Conservation (phyloP, 208 protist genomes). For the Trypanosoma conorhini region DNA sequence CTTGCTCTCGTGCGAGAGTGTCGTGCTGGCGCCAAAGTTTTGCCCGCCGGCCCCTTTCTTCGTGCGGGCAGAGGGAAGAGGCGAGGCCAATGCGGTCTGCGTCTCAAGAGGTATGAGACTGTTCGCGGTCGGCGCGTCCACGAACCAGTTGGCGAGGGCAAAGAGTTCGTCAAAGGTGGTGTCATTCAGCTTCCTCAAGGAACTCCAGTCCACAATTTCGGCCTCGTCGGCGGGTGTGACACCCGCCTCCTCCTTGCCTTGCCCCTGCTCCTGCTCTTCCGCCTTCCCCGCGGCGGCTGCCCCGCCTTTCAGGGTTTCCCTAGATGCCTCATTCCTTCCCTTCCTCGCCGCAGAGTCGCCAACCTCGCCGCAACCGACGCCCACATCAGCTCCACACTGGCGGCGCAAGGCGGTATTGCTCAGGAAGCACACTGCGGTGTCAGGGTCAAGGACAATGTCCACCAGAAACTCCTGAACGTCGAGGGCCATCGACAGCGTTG, state of each 20-base stretch:
- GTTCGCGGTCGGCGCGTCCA: conserved; percentile 77
- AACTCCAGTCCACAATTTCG: conserved; percentile 9
- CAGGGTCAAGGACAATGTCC: conserved; percentile 70
- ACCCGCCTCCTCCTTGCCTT: conserved; percentile 9
- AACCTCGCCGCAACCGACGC: conserved; percentile 26
- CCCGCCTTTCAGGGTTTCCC: neutral
- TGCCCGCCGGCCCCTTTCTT: neutral
- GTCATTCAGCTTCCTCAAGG: conserved; percentile 57
- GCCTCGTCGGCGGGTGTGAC: conserved; percentile 1
- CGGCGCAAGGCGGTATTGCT: conserved; percentile 55
- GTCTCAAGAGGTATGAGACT: conserved; percentile 46
- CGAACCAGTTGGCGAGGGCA: conserved; percentile 74
- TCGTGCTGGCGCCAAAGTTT: neutral
- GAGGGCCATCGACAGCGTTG: conserved; percentile 66
- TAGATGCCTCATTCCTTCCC: neutral
- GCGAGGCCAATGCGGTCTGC: neutral
- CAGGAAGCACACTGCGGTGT: conserved; percentile 68
- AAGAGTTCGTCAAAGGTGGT: conserved; percentile 78
- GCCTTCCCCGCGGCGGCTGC: neutral
- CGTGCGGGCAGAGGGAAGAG: neutral
- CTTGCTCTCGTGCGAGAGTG: conserved; percentile 2
- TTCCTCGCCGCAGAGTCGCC: neutral
- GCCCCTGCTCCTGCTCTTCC: conserved; percentile 11
- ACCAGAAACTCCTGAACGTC: conserved; percentile 71
- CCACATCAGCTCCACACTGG: conserved; percentile 50